Conservation (phyloP, 129 eudicot genomes). For the Artemisia argyi region DNA sequence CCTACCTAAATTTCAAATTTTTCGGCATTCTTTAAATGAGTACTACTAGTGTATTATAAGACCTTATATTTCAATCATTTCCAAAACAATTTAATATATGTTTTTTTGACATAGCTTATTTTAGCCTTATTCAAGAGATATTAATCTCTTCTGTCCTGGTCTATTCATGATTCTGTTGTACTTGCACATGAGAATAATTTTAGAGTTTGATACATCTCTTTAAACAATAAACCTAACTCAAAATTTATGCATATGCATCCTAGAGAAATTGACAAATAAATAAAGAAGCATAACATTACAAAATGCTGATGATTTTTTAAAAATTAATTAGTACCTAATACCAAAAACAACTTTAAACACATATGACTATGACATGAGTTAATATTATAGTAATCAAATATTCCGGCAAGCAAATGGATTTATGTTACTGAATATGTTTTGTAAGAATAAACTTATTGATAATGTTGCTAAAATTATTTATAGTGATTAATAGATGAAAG, state of each 20-base stretch:
- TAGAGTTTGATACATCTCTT: slow-evolving; percentile 7
- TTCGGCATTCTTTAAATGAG: not conserved
- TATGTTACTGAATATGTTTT: too few relatives aligned
- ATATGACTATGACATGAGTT: not conserved
- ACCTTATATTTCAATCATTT: not conserved
- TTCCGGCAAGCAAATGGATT: too few relatives aligned
- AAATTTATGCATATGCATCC: not conserved
- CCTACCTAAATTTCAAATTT: slow-evolving; percentile 17
- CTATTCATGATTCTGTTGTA: not conserved
- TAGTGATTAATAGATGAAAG: too few relatives aligned
- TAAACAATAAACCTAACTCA: slow-evolving; percentile 2
- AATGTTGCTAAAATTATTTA: too few relatives aligned
- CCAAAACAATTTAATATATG: not conserved
- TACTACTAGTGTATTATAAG: not conserved
- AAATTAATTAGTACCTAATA: not conserved
- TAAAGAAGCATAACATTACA: too few relatives aligned
- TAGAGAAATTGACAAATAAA: not conserved
- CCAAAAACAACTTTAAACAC: too few relatives aligned
- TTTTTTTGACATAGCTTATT: too few relatives aligned
- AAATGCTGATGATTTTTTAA: too few relatives aligned
- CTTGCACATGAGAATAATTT: not conserved
- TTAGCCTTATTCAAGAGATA: not conserved
- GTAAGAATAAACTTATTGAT: too few relatives aligned
- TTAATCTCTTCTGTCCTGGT: not conserved
- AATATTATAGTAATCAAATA: not conserved